Conservation (phyloP, 352 stramenopile genomes). For the Phytopythium sindhum region DNA sequence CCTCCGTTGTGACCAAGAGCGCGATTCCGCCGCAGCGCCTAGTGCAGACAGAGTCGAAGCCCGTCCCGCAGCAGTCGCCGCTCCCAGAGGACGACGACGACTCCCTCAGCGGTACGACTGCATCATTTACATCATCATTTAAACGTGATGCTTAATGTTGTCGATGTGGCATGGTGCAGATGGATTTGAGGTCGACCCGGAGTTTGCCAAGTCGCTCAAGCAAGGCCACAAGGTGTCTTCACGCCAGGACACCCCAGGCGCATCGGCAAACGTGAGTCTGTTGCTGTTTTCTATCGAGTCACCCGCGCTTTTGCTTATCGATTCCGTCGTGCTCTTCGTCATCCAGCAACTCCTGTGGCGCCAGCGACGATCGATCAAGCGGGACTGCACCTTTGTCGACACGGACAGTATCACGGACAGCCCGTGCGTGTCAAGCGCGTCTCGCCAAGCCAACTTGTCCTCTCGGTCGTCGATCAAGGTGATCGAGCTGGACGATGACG, state of each 20-base stretch:
- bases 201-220: constrained; percentile 8
- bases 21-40: not conserved
- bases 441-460: constrained; percentile 1
- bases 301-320: not conserved
- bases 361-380: constrained; percentile 54
- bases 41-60: not conserved
- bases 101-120: constrained; percentile 35
- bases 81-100: constrained; percentile 26
- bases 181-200: constrained; percentile 25
- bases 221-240: constrained; percentile 5
- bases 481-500: constrained; percentile 37
- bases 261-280: constrained; percentile 9
- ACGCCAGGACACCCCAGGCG: not conserved
- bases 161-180: constrained; percentile 13
- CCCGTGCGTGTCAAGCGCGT: constrained; percentile 10
- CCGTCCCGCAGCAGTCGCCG: not conserved
- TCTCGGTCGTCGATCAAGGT: constrained; percentile 19
- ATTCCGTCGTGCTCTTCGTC: not conserved
- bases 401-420: constrained; percentile 12
- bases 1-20: not conserved
- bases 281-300: not conserved
- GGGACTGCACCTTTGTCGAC: constrained; percentile 61
- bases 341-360: constrained; percentile 26
- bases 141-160: not conserved
- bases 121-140: not conserved